Evolutionary conservation across 768 basidiomycete genomes (phyloP).

Genomic region (Boletellus emodensis): DNA sequence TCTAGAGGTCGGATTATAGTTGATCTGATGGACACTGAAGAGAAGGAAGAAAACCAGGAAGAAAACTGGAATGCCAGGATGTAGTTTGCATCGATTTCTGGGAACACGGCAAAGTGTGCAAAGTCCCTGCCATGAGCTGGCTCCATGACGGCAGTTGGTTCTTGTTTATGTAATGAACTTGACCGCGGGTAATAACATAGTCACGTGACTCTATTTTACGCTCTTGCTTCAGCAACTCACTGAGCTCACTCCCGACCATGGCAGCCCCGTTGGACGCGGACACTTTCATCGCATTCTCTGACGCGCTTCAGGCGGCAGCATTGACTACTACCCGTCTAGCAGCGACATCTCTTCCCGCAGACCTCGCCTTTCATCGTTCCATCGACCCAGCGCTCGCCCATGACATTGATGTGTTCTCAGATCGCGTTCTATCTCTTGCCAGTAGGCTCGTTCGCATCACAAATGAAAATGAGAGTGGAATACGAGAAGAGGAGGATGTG

Average conservation of each 20-base stretch:
- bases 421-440: conserved; percentile 60
- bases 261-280: conserved; percentile 15
- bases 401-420: conserved; percentile 67
- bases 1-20: conserved; percentile 69
- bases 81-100: conserved; percentile 44
- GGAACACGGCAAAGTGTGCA: conserved; percentile 38
- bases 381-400: conserved; percentile 68
- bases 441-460: conserved; percentile 59
- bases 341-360: conserved; percentile 55
- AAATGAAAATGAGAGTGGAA: conserved; percentile 34
- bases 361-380: conserved; percentile 87
- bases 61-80: conserved; percentile 79
- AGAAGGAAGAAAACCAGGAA: conserved; percentile 76
- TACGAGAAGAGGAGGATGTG: conserved; percentile 74
- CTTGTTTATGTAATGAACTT: no score
- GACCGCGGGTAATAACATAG: neutral
- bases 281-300: conserved; percentile 52
- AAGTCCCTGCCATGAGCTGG: neutral
- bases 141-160: neutral
- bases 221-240: neutral
- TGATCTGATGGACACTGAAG: conserved; percentile 61
- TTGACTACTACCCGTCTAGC: conserved; percentile 62
- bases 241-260: conserved; percentile 11
- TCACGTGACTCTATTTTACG: conserved; percentile 11
- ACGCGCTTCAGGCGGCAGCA: conserved; percentile 54